Conservation (phyloP, 495 filamentous ascomycete species). For the Penicillium cataractarum region DNA sequence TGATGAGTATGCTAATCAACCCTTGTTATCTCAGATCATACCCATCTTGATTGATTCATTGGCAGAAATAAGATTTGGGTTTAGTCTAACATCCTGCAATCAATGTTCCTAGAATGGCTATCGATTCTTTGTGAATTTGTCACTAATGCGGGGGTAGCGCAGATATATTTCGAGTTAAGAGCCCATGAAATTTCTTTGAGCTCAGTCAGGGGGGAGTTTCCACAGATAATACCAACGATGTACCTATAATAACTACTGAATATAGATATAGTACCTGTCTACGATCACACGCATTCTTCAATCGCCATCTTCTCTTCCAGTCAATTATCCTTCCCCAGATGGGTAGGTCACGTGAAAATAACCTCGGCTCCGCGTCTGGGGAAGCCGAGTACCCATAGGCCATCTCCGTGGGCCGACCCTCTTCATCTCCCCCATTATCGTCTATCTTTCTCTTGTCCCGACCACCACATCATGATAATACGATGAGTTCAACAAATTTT, state of each 20-base stretch:
- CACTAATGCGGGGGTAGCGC: background rate
- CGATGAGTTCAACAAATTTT: conserved; percentile 79
- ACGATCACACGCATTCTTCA: background rate
- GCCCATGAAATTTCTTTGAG: background rate
- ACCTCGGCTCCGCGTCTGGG: conserved; percentile 45
- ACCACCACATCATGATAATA: conserved; percentile 40
- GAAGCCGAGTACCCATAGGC: conserved; percentile 32
- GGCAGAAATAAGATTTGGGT: too few species aligned
- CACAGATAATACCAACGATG: background rate
- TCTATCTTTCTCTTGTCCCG: background rate
- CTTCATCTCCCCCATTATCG: conserved; percentile 14
- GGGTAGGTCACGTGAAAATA: conserved; percentile 33
- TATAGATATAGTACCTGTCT: background rate
- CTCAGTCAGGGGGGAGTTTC: background rate
- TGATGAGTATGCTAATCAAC: too few species aligned
- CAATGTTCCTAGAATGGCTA: too few species aligned
- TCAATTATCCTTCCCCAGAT: background rate
- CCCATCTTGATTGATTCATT: too few species aligned
- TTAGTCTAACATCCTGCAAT: too few species aligned
- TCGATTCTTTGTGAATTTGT: background rate
- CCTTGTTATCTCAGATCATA: too few species aligned
- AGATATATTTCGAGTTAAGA: background rate
- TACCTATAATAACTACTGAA: too few species aligned
- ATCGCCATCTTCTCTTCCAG: background rate
- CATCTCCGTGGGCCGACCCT: conserved; percentile 13